Evolutionary conservation across 176 grass and related monocot genomes (phyloP).

Genomic region (Dactylis glomerata): DNA sequence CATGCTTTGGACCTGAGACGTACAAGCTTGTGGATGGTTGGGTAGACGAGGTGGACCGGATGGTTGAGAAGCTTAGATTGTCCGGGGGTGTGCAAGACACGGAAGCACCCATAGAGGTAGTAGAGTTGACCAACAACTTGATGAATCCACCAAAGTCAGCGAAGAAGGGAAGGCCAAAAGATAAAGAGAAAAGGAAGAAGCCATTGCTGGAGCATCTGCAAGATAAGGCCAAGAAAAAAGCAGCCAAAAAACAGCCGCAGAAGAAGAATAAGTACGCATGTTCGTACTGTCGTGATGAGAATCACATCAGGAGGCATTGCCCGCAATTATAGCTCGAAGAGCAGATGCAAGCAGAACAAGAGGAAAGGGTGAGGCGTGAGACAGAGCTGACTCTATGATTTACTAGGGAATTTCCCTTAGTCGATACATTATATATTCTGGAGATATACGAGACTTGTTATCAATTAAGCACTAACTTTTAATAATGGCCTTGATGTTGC

Average conservation of each 20-base stretch:
- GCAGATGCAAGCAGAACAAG: background rate
- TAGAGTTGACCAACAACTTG: background rate
- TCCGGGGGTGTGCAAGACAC: background rate
- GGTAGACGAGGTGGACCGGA: background rate
- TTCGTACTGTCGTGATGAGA: background rate
- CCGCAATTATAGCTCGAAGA: background rate
- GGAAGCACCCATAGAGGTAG: background rate
- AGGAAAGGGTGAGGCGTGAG: background rate
- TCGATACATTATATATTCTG: background rate
- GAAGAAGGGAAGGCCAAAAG: background rate
- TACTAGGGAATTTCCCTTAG: too few relatives aligned
- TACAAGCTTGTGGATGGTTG: background rate
- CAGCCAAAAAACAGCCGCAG: background rate
- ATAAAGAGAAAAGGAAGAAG: background rate
- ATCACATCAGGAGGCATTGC: background rate
- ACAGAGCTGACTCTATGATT: background rate
- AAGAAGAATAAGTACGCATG: background rate
- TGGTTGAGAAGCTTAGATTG: background rate
- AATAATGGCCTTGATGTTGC: too few relatives aligned
- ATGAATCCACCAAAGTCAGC: background rate
- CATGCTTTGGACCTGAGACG: background rate
- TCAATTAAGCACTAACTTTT: too few relatives aligned
- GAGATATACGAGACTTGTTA: background rate
- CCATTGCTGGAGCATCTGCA: background rate
- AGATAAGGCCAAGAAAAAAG: background rate